Percentiles rank a stretch among this genome's conserved stretches.
Conservation (phyloP, 169 alveolate genomes). For the Plasmodium inui region DNA sequence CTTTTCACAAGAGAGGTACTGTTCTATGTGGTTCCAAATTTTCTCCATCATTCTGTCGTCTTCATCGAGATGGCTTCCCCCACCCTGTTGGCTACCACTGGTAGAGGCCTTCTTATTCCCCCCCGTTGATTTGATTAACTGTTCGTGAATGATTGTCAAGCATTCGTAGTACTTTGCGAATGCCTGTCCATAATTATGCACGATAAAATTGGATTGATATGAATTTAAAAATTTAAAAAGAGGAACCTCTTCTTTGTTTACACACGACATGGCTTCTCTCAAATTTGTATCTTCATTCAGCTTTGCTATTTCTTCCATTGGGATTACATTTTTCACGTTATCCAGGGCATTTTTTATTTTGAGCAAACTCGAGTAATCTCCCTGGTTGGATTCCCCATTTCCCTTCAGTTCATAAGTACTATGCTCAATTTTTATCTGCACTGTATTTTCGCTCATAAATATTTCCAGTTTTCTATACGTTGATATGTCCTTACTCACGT, state of each 20-base stretch:
- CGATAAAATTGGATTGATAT: not conserved
- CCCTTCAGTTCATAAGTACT: not conserved
- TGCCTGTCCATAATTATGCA: slow-evolving; percentile 32
- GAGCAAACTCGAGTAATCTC: slow-evolving; percentile 7
- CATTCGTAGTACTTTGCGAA: slow-evolving; percentile 39
- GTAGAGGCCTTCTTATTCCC: not conserved
- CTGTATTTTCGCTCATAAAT: not conserved
- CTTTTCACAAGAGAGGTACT: slow-evolving; percentile 29
- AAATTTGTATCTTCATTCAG: not conserved
- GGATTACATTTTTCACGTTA: slow-evolving; percentile 7
- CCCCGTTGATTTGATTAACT: slow-evolving; percentile 33
- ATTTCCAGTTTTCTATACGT: not conserved
- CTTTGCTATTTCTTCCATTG: slow-evolving; percentile 2
- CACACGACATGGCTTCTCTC: slow-evolving; percentile 4
- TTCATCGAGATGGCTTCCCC: not conserved
- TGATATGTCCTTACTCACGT: not conserved
- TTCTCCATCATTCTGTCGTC: slow-evolving; percentile 26
- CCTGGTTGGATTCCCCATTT: not conserved
- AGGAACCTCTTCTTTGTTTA: not conserved
- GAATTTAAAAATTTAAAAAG: slow-evolving; percentile 19
- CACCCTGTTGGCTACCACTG: not conserved
- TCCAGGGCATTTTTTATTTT: slow-evolving; percentile 34
- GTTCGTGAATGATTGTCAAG: slow-evolving; percentile 37
- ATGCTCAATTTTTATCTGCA: slow-evolving; percentile 4
- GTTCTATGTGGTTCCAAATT: slow-evolving; percentile 45